Evolutionary conservation across 1,284 basidiomycete genomes (phyloP).

Genomic region (Apiotrichum sp.): DNA sequence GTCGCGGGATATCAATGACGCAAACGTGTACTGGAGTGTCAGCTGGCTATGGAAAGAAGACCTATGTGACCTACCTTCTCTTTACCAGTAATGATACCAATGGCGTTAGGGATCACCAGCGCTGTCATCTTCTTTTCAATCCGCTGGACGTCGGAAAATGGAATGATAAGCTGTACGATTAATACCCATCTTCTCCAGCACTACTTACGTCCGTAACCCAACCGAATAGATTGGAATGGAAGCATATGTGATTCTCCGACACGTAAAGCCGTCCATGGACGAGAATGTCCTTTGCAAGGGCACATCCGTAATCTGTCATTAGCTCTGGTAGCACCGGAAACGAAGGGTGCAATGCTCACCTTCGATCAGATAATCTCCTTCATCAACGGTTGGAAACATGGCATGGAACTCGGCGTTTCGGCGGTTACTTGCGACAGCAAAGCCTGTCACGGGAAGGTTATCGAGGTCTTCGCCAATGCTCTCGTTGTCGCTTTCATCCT

Average conservation of each 20-base stretch:
- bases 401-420: conserved; percentile 95
- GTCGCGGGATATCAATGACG: conserved; percentile 92
- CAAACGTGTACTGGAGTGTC: conserved; percentile 73
- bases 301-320: conserved; percentile 85
- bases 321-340: background rate
- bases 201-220: conserved; percentile 89
- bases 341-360: conserved; percentile 52
- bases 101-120: conserved; percentile 96
- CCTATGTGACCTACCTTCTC: conserved; percentile 40
- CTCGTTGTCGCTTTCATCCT: conserved; percentile 53
- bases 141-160: conserved; percentile 80
- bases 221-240: conserved; percentile 98
- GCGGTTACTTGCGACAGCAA: conserved; percentile 92
- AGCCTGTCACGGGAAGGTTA: conserved; percentile 75
- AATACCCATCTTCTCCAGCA: conserved; percentile 2
- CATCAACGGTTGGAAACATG: conserved; percentile 78
- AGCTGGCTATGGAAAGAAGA: background rate
- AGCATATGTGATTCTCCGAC: conserved; percentile 96
- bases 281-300: conserved; percentile 89
- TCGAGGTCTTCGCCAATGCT: conserved; percentile 44
- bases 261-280: conserved; percentile 95
- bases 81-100: conserved; percentile 77
- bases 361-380: conserved; percentile 97
- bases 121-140: conserved; percentile 99
- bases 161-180: conserved; percentile 66